These are phyloP conservation scores for Trichosporon sp. DNA, from an alignment of 1,284 basidiomycete species.

Conservation along the genomic window DNA sequence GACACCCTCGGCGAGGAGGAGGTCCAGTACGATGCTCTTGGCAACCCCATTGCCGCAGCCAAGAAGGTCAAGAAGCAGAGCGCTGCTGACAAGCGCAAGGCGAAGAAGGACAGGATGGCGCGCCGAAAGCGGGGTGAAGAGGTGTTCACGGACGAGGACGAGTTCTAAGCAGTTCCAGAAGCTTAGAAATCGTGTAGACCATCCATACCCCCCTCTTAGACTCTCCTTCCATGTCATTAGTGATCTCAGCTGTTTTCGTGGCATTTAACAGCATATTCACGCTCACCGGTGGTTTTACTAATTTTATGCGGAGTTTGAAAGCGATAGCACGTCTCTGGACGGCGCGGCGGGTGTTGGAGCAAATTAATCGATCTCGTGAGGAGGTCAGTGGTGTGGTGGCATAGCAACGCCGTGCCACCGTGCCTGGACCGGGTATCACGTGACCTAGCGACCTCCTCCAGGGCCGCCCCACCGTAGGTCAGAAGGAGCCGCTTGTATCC, in stretches of 20 bases:
- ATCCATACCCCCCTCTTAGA: background rate
- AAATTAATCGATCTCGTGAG: background rate
- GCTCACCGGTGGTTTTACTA: background rate
- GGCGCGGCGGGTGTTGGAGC: background rate
- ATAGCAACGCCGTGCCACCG: background rate
- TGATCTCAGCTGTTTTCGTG: background rate
- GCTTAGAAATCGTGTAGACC: background rate
- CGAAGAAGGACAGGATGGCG: constrained; percentile 93
- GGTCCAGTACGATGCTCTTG: constrained; percentile 86
- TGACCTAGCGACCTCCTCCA: background rate
- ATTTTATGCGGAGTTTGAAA: background rate
- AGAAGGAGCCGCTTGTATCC: no score
- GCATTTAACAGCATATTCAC: background rate
- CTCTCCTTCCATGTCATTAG: background rate
- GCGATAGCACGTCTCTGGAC: background rate
- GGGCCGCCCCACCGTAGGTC: no score
- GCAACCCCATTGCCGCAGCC: constrained; percentile 53
- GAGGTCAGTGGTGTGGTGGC: background rate
- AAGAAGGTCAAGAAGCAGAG: constrained; percentile 79
- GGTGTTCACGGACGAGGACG: constrained; percentile 23
- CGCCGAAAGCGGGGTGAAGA: constrained; percentile 56
- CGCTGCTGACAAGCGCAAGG: constrained; percentile 73
- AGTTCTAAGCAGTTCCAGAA: constrained; percentile 2
- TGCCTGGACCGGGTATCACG: background rate
- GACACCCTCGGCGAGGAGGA: constrained; percentile 71